phyloP scores from a whole-genome alignment of 495 filamentous ascomycete species.

The Hyphodiscus hymeniophilus region DNA sequence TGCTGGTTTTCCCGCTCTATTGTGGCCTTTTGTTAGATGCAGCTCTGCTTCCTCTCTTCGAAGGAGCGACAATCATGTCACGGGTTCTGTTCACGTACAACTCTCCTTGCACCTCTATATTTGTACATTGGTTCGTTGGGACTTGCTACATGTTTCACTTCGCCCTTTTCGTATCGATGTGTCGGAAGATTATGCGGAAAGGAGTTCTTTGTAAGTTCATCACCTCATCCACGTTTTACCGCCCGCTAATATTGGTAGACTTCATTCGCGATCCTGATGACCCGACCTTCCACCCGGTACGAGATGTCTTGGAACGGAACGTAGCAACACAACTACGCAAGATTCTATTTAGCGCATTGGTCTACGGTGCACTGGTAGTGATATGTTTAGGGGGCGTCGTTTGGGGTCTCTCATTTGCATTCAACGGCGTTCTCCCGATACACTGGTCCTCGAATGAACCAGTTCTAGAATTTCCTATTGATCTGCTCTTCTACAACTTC shows the following conservation, averaged over 20 bases:
- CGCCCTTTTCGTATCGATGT: conserved; percentile 97
- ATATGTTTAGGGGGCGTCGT: conserved; percentile 92
- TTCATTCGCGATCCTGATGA: conserved; percentile 99
- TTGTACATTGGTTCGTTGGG: conserved; percentile 97
- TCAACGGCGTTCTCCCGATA: conserved; percentile 72
- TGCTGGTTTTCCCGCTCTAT: conserved; percentile 94
- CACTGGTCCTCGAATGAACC: conserved; percentile 88
- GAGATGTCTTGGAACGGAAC: conserved; percentile 90
- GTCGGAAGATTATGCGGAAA: conserved; percentile 88
- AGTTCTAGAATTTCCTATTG: conserved; percentile 88
- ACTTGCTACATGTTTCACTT: conserved; percentile 99
- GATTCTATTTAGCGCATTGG: conserved; percentile 89
- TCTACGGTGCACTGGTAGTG: conserved; percentile 89
- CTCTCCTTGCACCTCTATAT: conserved; percentile 78
- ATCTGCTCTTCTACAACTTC: conserved; percentile 94
- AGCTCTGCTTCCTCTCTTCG: conserved; percentile 83
- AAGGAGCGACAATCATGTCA: conserved; percentile 63
- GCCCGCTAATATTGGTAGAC: conserved; percentile 40
- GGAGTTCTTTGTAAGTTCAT: conserved; percentile 75
- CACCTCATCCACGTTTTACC: background rate
- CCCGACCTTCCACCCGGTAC: conserved; percentile 94
- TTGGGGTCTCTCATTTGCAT: conserved; percentile 68
- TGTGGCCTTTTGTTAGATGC: conserved; percentile 87
- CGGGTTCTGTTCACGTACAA: conserved; percentile 66
- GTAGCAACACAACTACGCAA: conserved; percentile 91